phyloP scores from a whole-genome alignment of 371 early-diverging fungal genomes.

The Coemansia linderi region DNA sequence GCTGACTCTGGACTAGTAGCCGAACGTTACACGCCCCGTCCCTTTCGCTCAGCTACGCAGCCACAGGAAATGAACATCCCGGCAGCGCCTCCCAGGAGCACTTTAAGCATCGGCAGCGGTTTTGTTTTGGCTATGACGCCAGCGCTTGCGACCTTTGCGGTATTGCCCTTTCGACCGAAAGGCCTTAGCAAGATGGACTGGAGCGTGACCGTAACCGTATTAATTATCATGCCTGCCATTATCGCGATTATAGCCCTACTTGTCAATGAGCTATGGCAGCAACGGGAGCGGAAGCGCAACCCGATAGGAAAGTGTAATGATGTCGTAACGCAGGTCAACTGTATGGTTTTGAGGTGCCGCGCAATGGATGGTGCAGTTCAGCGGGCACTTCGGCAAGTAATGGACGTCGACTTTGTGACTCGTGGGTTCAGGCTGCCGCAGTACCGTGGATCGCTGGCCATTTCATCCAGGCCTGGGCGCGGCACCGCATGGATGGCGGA shows the following conservation, averaged over 20 bases:
- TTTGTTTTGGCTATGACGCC: background rate
- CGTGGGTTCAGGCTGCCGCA: constrained; percentile 26
- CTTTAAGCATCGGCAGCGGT: background rate
- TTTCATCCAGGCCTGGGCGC: background rate
- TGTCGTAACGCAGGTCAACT: background rate
- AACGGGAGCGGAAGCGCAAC: too few relatives aligned
- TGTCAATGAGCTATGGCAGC: background rate
- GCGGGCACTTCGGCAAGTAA: constrained; percentile 24
- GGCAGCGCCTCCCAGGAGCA: background rate
- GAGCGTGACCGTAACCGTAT: background rate
- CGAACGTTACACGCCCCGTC: constrained; percentile 9
- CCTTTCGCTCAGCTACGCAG: background rate
- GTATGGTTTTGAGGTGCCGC: constrained; percentile 10
- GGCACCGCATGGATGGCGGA: constrained; percentile 18
- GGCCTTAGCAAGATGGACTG: background rate
- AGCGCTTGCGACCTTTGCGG: background rate
- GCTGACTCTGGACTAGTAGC: constrained; percentile 26
- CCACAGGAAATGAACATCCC: background rate
- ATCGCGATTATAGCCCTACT: background rate
- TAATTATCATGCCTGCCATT: background rate
- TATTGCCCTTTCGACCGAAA: background rate
- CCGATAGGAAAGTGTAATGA: background rate
- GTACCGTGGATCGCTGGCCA: background rate
- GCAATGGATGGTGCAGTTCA: constrained; percentile 24
- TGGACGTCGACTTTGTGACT: constrained; percentile 28